phyloP scores from a whole-genome alignment of 805 yeast genomes.

The Wickerhamomyces silvicola region DNA sequence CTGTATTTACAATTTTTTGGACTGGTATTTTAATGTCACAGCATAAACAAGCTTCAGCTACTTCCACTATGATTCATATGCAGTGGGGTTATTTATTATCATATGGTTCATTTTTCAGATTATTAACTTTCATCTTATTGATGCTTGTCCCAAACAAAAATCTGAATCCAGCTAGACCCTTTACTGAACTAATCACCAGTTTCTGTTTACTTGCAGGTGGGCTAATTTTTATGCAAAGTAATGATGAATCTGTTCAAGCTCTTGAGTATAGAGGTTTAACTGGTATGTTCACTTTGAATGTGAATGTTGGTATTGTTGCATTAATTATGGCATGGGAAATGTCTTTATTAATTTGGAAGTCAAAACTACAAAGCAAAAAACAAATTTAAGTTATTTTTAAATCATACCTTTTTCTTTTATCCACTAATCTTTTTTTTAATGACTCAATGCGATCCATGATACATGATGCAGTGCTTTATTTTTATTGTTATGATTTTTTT shows the following conservation, averaged over 20 bases:
- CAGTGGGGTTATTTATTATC: conserved; percentile 91
- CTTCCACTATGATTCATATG: conserved; percentile 73
- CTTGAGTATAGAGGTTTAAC: conserved; percentile 79
- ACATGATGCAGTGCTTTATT: too few species aligned
- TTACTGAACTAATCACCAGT: conserved; percentile 76
- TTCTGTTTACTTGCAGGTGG: conserved; percentile 88
- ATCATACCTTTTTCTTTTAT: too few species aligned
- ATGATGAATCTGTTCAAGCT: conserved; percentile 78
- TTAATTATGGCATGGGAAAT: conserved; percentile 87
- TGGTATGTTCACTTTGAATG: conserved; percentile 85
- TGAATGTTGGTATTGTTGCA: conserved; percentile 72
- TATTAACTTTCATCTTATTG: conserved; percentile 53
- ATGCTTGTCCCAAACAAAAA: conserved; percentile 36
- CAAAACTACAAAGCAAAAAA: conserved; percentile 33
- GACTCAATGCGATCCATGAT: too few species aligned
- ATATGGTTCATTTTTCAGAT: conserved; percentile 75
- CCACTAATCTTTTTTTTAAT: too few species aligned
- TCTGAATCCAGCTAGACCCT: conserved; percentile 58
- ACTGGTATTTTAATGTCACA: conserved; percentile 94
- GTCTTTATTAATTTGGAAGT: conserved; percentile 57
- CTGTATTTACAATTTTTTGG: conserved; percentile 90
- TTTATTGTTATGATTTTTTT: too few species aligned
- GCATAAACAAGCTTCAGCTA: conserved; percentile 77
- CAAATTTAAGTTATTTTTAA: conserved; percentile 9
- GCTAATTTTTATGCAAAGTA: conserved; percentile 83